Conservation (phyloP, 257 asterid species). For the Solanum dulcamara region DNA sequence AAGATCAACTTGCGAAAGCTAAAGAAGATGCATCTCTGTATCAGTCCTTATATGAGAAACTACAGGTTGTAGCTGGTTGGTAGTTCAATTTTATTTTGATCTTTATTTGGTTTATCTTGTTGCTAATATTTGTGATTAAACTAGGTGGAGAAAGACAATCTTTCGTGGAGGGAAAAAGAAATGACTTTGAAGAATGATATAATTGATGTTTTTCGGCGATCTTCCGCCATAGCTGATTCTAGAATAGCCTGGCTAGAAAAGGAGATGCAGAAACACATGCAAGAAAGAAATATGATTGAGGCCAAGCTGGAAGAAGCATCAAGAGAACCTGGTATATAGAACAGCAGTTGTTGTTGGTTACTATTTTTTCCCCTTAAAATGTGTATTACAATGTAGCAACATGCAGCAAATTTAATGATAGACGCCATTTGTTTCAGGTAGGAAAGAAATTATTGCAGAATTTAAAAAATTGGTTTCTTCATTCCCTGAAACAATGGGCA, state of each 20-base stretch:
- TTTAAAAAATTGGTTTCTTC: slow-evolving; percentile 75
- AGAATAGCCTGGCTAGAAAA: slow-evolving; percentile 59
- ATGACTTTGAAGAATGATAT: slow-evolving; percentile 63
- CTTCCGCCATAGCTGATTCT: slow-evolving; percentile 61
- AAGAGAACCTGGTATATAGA: slow-evolving; percentile 61
- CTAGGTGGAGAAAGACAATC: slow-evolving; percentile 78
- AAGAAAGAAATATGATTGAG: slow-evolving; percentile 45
- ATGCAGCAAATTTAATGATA: neutral
- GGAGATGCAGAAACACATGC: slow-evolving; percentile 49
- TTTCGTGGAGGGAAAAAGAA: slow-evolving; percentile 86
- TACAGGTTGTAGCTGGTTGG: slow-evolving; percentile 66
- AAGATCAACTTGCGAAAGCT: slow-evolving; percentile 73
- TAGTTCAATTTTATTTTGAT: slow-evolving; percentile 14
- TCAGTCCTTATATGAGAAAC: slow-evolving; percentile 72
- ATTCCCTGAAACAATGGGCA: slow-evolving; percentile 85
- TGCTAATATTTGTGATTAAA: neutral
- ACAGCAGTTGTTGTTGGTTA: neutral
- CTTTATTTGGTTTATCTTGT: neutral
- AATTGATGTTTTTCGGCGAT: slow-evolving; percentile 60
- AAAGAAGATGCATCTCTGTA: slow-evolving; percentile 56
- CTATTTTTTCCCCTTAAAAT: neutral
- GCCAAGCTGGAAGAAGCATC: slow-evolving; percentile 64
- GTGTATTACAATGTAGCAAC: neutral
- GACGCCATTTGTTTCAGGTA: slow-evolving; percentile 40
- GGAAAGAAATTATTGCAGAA: slow-evolving; percentile 77